Base-by-base conservation (phyloP, 2,329 filamentous ascomycete species). In the Anthostomella pinea region DNA sequence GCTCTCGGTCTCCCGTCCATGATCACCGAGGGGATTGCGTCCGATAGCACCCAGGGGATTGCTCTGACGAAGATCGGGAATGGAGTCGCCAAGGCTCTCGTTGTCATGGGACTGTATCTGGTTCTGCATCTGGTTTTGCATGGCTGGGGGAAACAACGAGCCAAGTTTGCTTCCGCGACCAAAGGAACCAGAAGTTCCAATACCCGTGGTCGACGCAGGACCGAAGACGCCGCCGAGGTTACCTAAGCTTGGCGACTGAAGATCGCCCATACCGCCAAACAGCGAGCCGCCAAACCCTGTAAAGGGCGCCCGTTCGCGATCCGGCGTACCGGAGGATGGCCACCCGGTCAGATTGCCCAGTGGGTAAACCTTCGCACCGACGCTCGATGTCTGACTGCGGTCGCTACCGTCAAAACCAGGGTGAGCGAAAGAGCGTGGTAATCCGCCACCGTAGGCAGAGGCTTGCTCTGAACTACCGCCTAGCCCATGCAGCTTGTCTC, bases 51-150 rank as follows among this genome's bases (percentile, higher is more conserved):
- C 81, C 6, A 86, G 73, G 3, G 78, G 77, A 43, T 79, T 79
- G 30, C 62, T 64, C 42, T 81, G 77, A 34, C 80, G 76, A 38
- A 80, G 64, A 43, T 85, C 79, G 5, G 75, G 72, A 9, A 74
- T 58, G 1, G 70, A 70, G 40, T 84, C 81, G 22, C 71, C 68
- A 31, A 81, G 52, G 39, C 58, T 71, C 17, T 79, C 75, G 27
- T 84, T 83, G 9, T 91, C 85, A 19, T 81, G 75, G 3, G 67
- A 66, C 41, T 89, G 85, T 84, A 94, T 90, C 60, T 94, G 87
- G 22, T 89, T 86, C 64, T 96, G 85, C 84, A 94, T 90, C 60
- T 94, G 87, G 22, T 89, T 86, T 64, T 96, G 90, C 85, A 95
- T 90, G 4, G 85, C 83, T 2, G 81, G 69, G 7, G 91, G 90